phyloP scores from a whole-genome alignment of 441 rosid genomes.

The Populus hybrid region DNA sequence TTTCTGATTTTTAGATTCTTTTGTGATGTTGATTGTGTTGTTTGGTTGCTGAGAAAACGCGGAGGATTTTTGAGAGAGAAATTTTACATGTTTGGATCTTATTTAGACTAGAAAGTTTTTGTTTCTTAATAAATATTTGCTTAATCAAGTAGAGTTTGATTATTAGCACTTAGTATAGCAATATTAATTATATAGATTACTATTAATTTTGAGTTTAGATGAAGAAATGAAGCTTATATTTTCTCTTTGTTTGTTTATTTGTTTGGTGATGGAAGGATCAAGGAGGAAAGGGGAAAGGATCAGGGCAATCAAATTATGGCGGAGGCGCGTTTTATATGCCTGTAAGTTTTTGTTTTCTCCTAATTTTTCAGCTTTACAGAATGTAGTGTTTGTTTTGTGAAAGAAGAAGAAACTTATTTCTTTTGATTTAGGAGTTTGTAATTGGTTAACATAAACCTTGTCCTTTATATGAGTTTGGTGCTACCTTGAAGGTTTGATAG shows the following conservation, averaged over 20 bases:
- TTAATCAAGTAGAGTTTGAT: neutral
- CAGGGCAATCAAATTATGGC: constrained; percentile 39
- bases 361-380: neutral
- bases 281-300: constrained; percentile 27
- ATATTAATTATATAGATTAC: too few relatives aligned
- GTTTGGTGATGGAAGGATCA: constrained; percentile 34
- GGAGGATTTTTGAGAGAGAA: neutral
- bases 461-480: neutral
- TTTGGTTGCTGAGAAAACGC: neutral
- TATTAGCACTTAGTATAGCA: neutral
- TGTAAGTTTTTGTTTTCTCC: constrained; percentile 23
- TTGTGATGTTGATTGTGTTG: neutral
- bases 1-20: neutral
- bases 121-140: neutral
- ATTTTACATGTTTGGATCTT: neutral
- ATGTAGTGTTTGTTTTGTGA: neutral
- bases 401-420: neutral
- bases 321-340: constrained; percentile 57
- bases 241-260: neutral
- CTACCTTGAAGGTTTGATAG: neutral
- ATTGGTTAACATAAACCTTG: neutral
- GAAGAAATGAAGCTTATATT: neutral
- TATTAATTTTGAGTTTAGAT: neutral
- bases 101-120: neutral
- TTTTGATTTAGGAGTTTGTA: neutral